Base-by-base conservation (phyloP, 805 yeast species). In the Allodekkera sacchari region DNA sequence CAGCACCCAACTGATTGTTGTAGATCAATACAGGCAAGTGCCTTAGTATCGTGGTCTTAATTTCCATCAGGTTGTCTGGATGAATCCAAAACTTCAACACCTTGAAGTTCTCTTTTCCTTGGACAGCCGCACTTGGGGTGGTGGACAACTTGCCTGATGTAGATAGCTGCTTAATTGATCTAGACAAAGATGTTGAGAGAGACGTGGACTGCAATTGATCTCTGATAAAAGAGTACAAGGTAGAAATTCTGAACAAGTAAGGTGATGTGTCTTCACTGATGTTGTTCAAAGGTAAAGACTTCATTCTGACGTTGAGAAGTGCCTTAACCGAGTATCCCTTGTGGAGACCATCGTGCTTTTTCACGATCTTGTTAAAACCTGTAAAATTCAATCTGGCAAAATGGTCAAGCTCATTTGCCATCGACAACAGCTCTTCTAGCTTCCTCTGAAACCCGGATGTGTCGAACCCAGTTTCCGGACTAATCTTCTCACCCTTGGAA, bases 1-100 rank as follows among this genome's bases (percentile, higher is more conserved):
- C 64, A 19, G 34, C 38, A 28, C 56, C 67, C 35, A 66, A 65
- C 30, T 59, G 67, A 43, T 68, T 64, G 41, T 70, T 50, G 47
- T 87, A 92, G 29, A 89, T 82, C 40, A 89, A 68, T 5, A 88
- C 94, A 2, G 98, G 98, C 43, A 89, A 71, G 48, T 85, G 94
- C 55, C 97, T 80, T 52, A 89, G 71, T 43, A 89, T 83, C 37
- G 87, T 77, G n/a, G 97, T 85, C 63, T 89, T 89, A 34, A 88
- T 95, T 61, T 89, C 97, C 96, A 89, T 88, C 53, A 92, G 55
- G 53, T 85, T 83, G 46, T 92, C 98, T n/a, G 89, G 88, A 55
- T 89, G 97, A 27, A 92, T 71, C 98, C 98, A 89, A 57, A 89
- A 89, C 60, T 83, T 85, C 58, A 79, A 77, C 11, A 84, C 77